Conservation (phyloP, 2,329 filamentous ascomycete species). For the Fusarium avenaceum region DNA sequence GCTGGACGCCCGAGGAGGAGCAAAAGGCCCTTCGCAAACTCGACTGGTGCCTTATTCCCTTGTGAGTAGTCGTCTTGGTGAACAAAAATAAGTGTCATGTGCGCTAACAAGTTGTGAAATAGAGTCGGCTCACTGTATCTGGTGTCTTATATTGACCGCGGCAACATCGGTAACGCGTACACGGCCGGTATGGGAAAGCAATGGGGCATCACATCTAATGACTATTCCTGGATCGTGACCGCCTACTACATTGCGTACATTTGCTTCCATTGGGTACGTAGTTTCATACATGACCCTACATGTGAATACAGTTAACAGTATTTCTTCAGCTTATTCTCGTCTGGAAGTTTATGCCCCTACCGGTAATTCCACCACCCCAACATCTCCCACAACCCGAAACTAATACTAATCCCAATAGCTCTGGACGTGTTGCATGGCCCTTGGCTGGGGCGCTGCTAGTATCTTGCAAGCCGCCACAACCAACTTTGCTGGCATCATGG, state of each 20-base stretch:
- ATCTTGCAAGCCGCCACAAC: background rate
- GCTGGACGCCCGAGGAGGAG: background rate
- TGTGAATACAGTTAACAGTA: background rate
- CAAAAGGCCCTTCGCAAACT: slow-evolving; percentile 1
- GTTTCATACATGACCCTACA: no score
- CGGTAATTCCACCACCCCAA: background rate
- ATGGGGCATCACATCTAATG: background rate
- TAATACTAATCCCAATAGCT: background rate
- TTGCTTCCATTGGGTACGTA: background rate
- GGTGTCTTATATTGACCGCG: slow-evolving; percentile 1
- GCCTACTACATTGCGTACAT: slow-evolving; percentile 2
- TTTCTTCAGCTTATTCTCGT: background rate
- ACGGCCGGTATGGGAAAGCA: background rate
- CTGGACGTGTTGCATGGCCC: background rate
- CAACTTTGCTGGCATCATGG: slow-evolving; percentile 7
- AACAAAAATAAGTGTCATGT: background rate
- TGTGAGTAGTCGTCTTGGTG: background rate
- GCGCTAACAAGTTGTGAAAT: background rate
- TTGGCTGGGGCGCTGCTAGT: background rate
- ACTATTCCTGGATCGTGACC: slow-evolving; percentile 1
- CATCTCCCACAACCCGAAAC: background rate
- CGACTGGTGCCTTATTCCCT: background rate
- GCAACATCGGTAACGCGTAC: background rate
- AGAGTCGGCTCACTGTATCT: background rate
- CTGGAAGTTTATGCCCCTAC: slow-evolving; percentile 2